Evolutionary conservation across 2,329 filamentous ascomycete genomes (phyloP), one percentile per base, ranked within the genome.

Genomic region (Nigrospora sphaerica): DNA sequence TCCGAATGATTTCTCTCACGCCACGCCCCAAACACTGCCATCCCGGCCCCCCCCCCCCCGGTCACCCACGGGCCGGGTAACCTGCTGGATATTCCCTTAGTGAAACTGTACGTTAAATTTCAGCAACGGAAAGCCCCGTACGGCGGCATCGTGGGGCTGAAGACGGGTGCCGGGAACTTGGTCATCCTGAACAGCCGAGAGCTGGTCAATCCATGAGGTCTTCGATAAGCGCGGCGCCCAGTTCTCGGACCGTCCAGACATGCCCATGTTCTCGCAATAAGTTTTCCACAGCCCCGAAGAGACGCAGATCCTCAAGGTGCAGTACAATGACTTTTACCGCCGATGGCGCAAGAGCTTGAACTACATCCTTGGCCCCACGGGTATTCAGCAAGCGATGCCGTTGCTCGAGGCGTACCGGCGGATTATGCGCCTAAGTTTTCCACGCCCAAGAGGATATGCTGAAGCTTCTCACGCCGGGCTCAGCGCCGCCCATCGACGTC

Each of bases 401-500:
- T 39, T 46, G 2, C 39, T 49, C 16, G 46, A 49, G 39, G 43
- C 43, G 36, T 44, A 1, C 35, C 47, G 12, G 39, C 44, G 11
- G 32, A 38, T 23, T 19, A 44, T 14, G 31, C 43, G 17, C 23
- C 46, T 2, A 33, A 34, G 19, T 46, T 51, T 49, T 45, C 47
- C n/a, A 44, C 28, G 36, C 28, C 33, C 49, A 51, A 28, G 41
- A 49, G 11, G 31, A 45, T 18, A 49, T 45, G 45, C 17, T 47
- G 18, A 32, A 43, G 2, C 23, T 52, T 6, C 39, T 52, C 17
- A 39, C 32, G 19, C 48, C 45, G 14, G 50, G 47, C 12, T 31
- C 32, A 10, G 51, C 52, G 9, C 48, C 50, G 4, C 52, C 52
- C 1, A 46, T 54, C 7, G 52, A 54, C 11, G 13, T 52, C 1